Evolutionary conservation across 2,329 filamentous ascomycete species (phyloP).

Genomic region (Colletotrichum eleusines): DNA sequence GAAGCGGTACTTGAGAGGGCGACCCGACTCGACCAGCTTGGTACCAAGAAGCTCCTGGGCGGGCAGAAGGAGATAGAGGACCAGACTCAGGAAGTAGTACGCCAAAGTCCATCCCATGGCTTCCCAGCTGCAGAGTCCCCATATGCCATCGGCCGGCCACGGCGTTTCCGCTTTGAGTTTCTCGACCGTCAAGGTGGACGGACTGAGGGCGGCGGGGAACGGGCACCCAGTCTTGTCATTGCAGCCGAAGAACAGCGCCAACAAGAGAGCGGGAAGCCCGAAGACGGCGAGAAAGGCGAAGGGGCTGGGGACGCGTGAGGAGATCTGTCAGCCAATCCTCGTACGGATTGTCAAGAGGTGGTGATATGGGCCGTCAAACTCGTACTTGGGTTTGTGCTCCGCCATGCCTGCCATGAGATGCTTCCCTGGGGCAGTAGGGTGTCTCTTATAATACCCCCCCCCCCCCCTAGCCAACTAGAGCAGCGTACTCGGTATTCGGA

Average conservation of each 20-base stretch:
- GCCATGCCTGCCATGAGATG: neutral
- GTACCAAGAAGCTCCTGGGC: slow-evolving; percentile 76
- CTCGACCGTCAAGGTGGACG: slow-evolving; percentile 74
- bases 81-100: slow-evolving; percentile 80
- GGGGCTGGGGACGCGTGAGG: slow-evolving; percentile 60
- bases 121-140: slow-evolving; percentile 74
- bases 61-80: slow-evolving; percentile 81
- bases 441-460: neutral
- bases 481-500: neutral
- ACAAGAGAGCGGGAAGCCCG: slow-evolving; percentile 79
- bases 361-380: slow-evolving; percentile 51
- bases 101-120: slow-evolving; percentile 76
- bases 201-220: slow-evolving; percentile 78
- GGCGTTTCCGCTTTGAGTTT: slow-evolving; percentile 80
- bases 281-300: slow-evolving; percentile 81
- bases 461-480: neutral
- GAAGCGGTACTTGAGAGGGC: slow-evolving; percentile 80
- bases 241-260: slow-evolving; percentile 81
- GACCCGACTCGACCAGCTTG: slow-evolving; percentile 71
- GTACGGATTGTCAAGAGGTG: neutral
- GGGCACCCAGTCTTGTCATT: slow-evolving; percentile 91
- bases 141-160: slow-evolving; percentile 77
- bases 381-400: slow-evolving; percentile 44
- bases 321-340: neutral
- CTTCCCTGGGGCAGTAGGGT: neutral